A percentile compares a stretch with the other conserved stretches of the same genome.
phyloP scores from a whole-genome alignment of 805 yeast genomes.

The Candida caryicola region DNA sequence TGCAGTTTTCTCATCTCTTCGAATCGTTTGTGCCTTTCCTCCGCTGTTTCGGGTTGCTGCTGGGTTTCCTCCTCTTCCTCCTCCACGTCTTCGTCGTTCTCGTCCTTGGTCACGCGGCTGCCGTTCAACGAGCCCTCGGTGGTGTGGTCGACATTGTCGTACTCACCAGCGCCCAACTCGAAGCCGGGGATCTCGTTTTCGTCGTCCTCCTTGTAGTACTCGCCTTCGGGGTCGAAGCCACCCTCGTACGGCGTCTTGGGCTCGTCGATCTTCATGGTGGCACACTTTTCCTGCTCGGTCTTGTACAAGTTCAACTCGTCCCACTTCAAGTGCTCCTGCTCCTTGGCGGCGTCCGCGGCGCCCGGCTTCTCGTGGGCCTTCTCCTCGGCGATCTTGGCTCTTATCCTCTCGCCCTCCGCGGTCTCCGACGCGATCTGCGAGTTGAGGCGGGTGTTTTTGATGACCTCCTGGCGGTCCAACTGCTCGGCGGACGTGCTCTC shows the following conservation, averaged over 20 bases:
- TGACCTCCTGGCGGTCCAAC: constrained; percentile 67
- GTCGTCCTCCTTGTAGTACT: constrained; percentile 59
- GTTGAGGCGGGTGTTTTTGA: constrained; percentile 74
- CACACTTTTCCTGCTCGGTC: constrained; percentile 68
- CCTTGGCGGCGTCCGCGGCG: background rate
- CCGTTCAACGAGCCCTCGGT: constrained; percentile 36
- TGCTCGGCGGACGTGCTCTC: constrained; percentile 17
- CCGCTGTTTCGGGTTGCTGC: constrained; percentile 45
- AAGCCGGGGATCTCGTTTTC: constrained; percentile 47
- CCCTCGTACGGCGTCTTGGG: constrained; percentile 96
- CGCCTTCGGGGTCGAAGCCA: constrained; percentile 78
- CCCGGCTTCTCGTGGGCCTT: constrained; percentile 19
- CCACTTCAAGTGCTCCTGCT: constrained; percentile 62
- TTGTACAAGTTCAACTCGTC: constrained; percentile 73
- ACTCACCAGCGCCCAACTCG: constrained; percentile 56
- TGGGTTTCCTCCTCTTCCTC: constrained; percentile 27
- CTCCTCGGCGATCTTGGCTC: constrained; percentile 43
- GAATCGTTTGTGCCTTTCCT: constrained; percentile 62
- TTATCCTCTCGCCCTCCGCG: constrained; percentile 43
- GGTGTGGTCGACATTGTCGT: constrained; percentile 25
- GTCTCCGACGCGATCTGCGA: constrained; percentile 47
- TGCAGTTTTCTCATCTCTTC: constrained; percentile 80
- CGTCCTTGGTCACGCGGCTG: constrained; percentile 35
- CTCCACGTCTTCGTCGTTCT: constrained; percentile 25
- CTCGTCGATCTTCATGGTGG: constrained; percentile 85